Percentiles rank a stretch among this genome's conserved stretches.
Evolutionary conservation across 176 grass and related monocot genomes (phyloP).

Genomic region (sorghum (Sorghum bicolor)): Sorghum_bicolor_NCBIv3 NC_012879.2:4870001-4870500

Average conservation of each 20-base stretch:
- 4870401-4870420: not conserved
- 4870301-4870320: slow-evolving; percentile 2
- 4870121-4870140: not conserved
- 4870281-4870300: not conserved
- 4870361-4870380: slow-evolving; percentile 5
- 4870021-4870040: not conserved
- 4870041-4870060: not conserved
- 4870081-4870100: not conserved
- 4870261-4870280: slow-evolving; percentile 6
- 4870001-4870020: not conserved
- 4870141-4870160: not conserved
- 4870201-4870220: not conserved
- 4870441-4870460: not conserved
- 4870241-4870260: not conserved
- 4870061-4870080: not conserved
- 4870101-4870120: no score
- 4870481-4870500: not conserved
- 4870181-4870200: not conserved
- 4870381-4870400: not conserved
- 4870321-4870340: slow-evolving; percentile 8
- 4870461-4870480: slow-evolving; percentile 5
- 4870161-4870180: not conserved
- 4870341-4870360: not conserved
- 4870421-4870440: not conserved
- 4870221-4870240: not conserved